Evolutionary conservation across 179 eudicot species (phyloP).

Genomic region (Spinacia oleracea): DNA sequence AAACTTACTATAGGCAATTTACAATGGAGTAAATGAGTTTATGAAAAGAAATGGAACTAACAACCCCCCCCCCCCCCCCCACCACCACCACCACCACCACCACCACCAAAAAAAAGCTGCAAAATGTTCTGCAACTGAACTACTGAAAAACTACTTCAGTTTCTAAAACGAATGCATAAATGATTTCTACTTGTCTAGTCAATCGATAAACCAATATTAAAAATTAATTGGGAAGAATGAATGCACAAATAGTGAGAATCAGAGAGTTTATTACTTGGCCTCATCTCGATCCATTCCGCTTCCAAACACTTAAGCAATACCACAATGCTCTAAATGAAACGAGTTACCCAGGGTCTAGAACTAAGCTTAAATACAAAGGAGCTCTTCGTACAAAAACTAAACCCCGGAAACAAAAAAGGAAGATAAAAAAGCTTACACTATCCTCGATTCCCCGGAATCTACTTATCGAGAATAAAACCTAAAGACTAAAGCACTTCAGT

Average conservation of each 20-base stretch:
- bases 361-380: not conserved
- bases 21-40: not conserved
- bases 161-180: not conserved
- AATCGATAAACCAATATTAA: not conserved
- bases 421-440: not conserved
- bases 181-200: not conserved
- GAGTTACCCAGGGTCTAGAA: not conserved
- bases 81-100: too few species aligned
- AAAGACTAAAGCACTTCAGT: not conserved
- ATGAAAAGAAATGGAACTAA: not conserved
- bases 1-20: constrained; percentile 10
- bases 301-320: not conserved
- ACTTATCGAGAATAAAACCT: constrained; percentile 6
- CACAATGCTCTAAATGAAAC: not conserved
- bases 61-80: too few species aligned
- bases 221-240: not conserved
- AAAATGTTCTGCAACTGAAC: not conserved
- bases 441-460: not conserved
- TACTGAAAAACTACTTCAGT: not conserved
- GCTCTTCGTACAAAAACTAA: not conserved
- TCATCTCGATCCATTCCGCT: not conserved
- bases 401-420: not conserved
- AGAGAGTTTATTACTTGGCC: constrained; percentile 4
- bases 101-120: not conserved
- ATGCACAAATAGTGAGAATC: not conserved